Base-by-base conservation (phyloP, 805 yeast genomes). In the Wickerhamiella kurtzmanii region DNA sequence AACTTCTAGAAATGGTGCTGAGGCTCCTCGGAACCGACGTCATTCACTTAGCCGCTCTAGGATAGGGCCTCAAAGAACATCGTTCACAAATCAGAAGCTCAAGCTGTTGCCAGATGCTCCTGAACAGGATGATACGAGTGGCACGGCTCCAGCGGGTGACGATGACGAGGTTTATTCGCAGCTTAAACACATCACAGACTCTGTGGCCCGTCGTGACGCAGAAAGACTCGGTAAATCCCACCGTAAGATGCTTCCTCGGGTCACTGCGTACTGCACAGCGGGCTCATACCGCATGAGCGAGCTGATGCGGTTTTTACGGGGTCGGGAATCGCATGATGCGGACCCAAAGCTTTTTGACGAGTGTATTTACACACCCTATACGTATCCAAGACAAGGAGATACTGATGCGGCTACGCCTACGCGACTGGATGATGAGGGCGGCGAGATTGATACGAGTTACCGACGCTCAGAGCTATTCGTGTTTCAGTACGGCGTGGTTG, bases 401-500 rank as follows among this genome's bases (percentile, higher is more conserved):
- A 28, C 42, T 46, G 46, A 21, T 81, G 79, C 54, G 87, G 48
- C 41, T 48, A 22, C 38, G 52, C 53, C 53, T 43, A 56, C 45
- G 21, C 46, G 48, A 49, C 65, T 89, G 36, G 95, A 86, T 50
- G 95, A 85, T 57, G 95, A 88, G 61, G 97, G 97, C 48, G 96
- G 96, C 28, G 95, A 87, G 54, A 84, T 89, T 44, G 89, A 86
- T 56, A 87, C 87, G 47, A 80, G 78, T 56, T 96, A 88, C 61
- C 79, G 89, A 43, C 86, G 88, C 45, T 81, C 80, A 56, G 97
- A 88, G 60, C 70, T 87, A 6, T 92, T 88, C 59, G 69, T 92
- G 5, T 92, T 92, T 67, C 96, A 88, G 58, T 92, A 92, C 63
- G 98, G 98, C 18, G 98, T 92, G n/a, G 79, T 86, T 28, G 95